Percentiles rank a stretch among this genome's conserved stretches.
These are phyloP conservation scores for Rutidosis leptorrhynchoides DNA, from an alignment of 129 eudicot genomes.

Conservation along the genomic window DNA sequence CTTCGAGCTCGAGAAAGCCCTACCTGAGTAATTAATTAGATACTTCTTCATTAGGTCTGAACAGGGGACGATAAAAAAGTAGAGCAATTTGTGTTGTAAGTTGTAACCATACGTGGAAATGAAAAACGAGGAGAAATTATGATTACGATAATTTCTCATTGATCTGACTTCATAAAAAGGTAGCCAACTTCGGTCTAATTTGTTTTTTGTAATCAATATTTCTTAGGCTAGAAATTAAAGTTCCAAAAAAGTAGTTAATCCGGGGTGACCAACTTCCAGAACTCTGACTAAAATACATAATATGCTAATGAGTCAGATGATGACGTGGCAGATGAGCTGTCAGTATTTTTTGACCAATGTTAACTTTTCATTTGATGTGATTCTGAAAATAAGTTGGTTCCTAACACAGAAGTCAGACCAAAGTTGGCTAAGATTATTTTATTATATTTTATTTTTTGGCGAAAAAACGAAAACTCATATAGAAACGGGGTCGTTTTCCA, in stretches of 20 bases:
- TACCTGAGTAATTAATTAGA: constrained; percentile 45
- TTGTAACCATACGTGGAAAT: no score
- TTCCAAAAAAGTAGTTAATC: no score
- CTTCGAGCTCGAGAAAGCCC: constrained; percentile 94
- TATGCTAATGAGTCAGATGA: background rate
- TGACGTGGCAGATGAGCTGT: background rate
- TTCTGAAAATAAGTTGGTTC: background rate
- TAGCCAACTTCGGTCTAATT: background rate
- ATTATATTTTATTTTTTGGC: no score
- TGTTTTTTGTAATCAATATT: background rate
- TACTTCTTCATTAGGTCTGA: constrained; percentile 1
- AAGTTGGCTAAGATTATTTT: background rate
- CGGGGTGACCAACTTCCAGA: background rate
- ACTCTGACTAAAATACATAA: background rate
- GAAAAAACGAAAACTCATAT: no score
- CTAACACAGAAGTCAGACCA: background rate
- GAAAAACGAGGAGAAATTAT: background rate
- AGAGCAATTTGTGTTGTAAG: background rate
- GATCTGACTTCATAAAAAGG: background rate
- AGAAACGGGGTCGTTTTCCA: no score
- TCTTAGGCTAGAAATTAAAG: background rate
- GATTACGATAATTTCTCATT: background rate
- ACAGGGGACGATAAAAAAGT: background rate
- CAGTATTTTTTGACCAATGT: background rate
- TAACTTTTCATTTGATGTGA: background rate